Base-by-base conservation (phyloP, 139 green algal genomes). In the Diplosphaera chodatii region DNA sequence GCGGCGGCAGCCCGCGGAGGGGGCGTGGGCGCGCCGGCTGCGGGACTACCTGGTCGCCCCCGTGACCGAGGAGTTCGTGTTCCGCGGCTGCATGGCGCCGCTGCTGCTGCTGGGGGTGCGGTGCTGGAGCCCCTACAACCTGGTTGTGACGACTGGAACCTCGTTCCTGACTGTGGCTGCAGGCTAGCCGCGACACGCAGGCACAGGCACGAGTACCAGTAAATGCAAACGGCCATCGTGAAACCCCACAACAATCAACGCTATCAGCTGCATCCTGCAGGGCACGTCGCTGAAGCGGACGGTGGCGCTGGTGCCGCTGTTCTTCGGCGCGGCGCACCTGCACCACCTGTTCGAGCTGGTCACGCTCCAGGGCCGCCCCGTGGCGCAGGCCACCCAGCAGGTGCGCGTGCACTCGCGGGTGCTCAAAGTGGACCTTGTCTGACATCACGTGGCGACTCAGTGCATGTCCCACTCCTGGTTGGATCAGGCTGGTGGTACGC, bases 21-120 rank as follows among this genome's bases (percentile, higher is more conserved):
- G n/a, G 2, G 2, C 6, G 23, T 2, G n/a, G 25, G 32, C 63
- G 59, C 6, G 28, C 3, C 0, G 1, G 16, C 25, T 77, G 55
- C 55, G 88, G 32, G 77, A 91, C 72, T 66, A 76, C 16, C 2
- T 86, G 3, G 63, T 87, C 0, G 88, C 85, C 1, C 91, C 91
- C 1, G 2, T 94, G 27, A 82, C 82, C 0, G 91, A 97, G 76
- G 91, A 97, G 79, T 91, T 85, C 32, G 83, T 81, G 31, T 97
- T 96, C 74, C 77, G 91, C 16, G 81, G 82, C 18, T 91, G 91
- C 77, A 88, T 95, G 76, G 72, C 85, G 32, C 87, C 88, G 5
- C 78, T 90, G 66, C 78, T 94, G 20, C 27, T 79, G 37, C 29
- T 85, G 27, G 65, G 82, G 74, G 86, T 90, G 71, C 32, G 37